Conservation (phyloP, 2,329 filamentous ascomycete species). For the Passalora sequoiae region DNA sequence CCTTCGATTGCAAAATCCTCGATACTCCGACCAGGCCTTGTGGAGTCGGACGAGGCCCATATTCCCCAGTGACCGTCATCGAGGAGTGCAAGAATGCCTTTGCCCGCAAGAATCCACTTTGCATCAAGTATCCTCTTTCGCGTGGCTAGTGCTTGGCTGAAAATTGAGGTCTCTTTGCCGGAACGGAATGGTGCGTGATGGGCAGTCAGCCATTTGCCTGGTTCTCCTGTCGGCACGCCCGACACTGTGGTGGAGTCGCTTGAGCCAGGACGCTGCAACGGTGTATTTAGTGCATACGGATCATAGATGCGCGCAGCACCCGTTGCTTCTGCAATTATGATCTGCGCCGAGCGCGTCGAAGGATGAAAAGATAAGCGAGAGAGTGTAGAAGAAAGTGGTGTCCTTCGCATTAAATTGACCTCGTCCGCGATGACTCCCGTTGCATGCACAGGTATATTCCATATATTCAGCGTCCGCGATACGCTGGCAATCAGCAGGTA, state of each 20-base stretch:
- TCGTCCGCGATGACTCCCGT: conserved; percentile 18
- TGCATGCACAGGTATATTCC: conserved; percentile 22
- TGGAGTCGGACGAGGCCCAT: conserved; percentile 39
- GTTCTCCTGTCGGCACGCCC: background rate
- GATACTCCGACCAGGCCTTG: conserved; percentile 18
- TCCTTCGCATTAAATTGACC: conserved; percentile 7
- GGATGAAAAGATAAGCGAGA: conserved; percentile 26
- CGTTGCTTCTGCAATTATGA: conserved; percentile 52
- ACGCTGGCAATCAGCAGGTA: conserved; percentile 18
- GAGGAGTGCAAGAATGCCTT: conserved; percentile 43
- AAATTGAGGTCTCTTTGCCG: conserved; percentile 16
- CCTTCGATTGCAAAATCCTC: conserved; percentile 30
- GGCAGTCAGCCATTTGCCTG: conserved; percentile 29
- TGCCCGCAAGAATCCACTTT: conserved; percentile 45
- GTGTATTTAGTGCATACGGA: conserved; percentile 38
- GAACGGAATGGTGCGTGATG: conserved; percentile 27
- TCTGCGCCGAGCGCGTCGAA: conserved; percentile 27
- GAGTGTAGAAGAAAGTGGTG: conserved; percentile 16
- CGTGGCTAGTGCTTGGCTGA: conserved; percentile 30
- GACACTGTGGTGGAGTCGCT: conserved; percentile 19
- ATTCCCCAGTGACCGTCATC: conserved; percentile 51
- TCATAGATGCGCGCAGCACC: conserved; percentile 56
- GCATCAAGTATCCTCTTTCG: conserved; percentile 48
- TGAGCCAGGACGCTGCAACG: conserved; percentile 23
- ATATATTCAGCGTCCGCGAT: conserved; percentile 20